phyloP scores from a whole-genome alignment of 352 stramenopile species.

The Globisporangium barbulae region DNA sequence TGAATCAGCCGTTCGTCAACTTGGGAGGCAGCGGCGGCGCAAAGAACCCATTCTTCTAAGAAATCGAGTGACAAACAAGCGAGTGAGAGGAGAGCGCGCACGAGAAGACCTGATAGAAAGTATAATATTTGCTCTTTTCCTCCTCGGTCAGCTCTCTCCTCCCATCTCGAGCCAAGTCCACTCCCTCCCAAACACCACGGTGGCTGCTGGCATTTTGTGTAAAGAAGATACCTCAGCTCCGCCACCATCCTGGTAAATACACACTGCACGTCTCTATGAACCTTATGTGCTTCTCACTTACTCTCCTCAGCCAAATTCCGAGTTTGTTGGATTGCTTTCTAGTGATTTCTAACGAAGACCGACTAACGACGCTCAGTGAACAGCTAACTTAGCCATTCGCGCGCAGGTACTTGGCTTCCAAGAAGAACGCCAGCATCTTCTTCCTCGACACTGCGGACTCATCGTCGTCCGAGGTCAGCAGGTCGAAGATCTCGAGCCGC shows the following conservation, averaged over 20 bases:
- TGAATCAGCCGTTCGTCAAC: conserved; percentile 82
- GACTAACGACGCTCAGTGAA: background rate
- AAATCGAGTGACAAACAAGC: background rate
- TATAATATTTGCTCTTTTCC: conserved; percentile 11
- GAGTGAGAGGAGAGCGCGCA: background rate
- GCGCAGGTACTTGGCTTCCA: conserved; percentile 28
- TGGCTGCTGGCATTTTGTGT: background rate
- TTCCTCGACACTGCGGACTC: conserved; percentile 26
- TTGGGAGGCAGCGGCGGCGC: conserved; percentile 35
- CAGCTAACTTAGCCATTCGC: background rate
- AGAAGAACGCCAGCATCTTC: conserved; percentile 23
- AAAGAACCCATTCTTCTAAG: conserved; percentile 51
- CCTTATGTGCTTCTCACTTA: background rate
- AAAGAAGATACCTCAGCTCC: background rate
- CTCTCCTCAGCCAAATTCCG: background rate
- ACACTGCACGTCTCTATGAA: conserved; percentile 18
- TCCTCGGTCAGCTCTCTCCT: background rate
- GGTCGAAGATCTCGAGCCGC: conserved; percentile 53
- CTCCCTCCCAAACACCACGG: background rate
- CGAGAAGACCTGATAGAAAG: conserved; percentile 12
- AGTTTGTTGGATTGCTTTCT: background rate
- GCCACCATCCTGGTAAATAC: conserved; percentile 1
- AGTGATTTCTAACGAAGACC: background rate
- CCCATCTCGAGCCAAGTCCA: background rate
- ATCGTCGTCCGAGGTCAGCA: conserved; percentile 37